Base-by-base conservation (phyloP, 345 rosid species). In the Noccaea bulbosa region DNA sequence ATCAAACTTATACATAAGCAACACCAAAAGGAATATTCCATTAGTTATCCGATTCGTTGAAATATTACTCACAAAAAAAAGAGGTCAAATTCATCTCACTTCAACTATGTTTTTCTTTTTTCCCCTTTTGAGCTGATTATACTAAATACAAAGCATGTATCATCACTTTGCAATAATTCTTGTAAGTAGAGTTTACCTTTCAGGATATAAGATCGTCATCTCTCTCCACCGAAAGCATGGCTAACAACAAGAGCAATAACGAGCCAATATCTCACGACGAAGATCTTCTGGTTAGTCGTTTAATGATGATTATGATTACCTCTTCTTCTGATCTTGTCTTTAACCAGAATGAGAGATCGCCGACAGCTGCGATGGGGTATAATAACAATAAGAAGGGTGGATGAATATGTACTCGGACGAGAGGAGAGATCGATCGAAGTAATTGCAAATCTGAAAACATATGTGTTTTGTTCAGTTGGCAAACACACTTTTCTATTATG, bases 151-250 rank as follows among this genome's bases (percentile, higher is more conserved):
- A 37, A 49, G 67, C 62, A 67, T 67, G 56, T 43, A 48, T 52
- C 69, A 53, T 75, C 74, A 75, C 78, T 43, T 68, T 37, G 73
- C 69, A 75, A 46, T 60, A 51, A 74, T 55, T 50, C 38, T 67
- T 74, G 60, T 52, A 43, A 74, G 50, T 27, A 27, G 30, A 27
- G 30, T 67, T 43, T 68, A 61, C 53, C 54, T 62, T 62, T 69
- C 74, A 69, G 52, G 53, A 46, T 12, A 24, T 14, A 39, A 15
- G 44, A 11, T 40, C 77, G 48, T 55, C 73, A 74, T 37, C 56
- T 41, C 39, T 73, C 66, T 55, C 39, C 60, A 44, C 45, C 22
- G 2, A 22, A 48, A 47, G 52, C 71, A 74, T 65, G 73, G 7
- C 37, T 38, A 54, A 46, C 35, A 64, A 64, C 6, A 65, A 56